Percentiles rank a stretch among this genome's conserved stretches.
Evolutionary conservation across 164 flowering plant species (phyloP).

Genomic region (Berberis thunbergii): DNA sequence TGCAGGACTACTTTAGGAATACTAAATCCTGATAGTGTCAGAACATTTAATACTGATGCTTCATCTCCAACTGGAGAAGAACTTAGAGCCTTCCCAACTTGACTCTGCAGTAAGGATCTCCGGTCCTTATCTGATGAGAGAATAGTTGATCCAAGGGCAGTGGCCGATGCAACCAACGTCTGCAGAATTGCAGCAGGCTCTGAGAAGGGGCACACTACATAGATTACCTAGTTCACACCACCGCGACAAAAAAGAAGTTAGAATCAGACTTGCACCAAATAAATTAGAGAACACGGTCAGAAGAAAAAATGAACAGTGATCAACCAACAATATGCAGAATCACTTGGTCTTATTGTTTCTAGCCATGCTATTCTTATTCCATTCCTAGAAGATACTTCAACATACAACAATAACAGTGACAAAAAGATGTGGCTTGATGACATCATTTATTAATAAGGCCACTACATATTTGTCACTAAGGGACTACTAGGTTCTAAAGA

Average conservation of each 20-base stretch:
- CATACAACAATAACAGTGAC: too few species aligned
- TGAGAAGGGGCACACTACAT: conserved; percentile 95
- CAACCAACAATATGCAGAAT: too few species aligned
- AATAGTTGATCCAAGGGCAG: conserved; percentile 63
- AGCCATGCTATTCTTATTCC: too few species aligned
- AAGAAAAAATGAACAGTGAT: too few species aligned
- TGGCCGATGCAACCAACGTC: conserved; percentile 73
- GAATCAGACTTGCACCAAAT: not conserved
- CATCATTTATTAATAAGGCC: too few species aligned
- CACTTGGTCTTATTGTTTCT: too few species aligned
- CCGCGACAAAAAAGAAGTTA: not conserved
- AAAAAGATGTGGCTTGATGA: too few species aligned
- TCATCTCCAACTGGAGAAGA: conserved; percentile 73
- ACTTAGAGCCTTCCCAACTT: conserved; percentile 74
- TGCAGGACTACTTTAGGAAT: conserved; percentile 82
- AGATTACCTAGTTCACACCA: conserved; percentile 54
- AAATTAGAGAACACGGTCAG: too few species aligned
- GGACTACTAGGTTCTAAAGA: too few species aligned
- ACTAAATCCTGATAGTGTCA: conserved; percentile 72
- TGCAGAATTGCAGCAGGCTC: conserved; percentile 74
- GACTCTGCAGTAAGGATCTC: conserved; percentile 53
- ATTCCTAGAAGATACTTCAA: too few species aligned
- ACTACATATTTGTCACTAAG: too few species aligned
- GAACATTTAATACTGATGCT: conserved; percentile 55
- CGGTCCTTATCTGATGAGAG: conserved; percentile 61